Conservation (phyloP, 2,329 filamentous ascomycete species). For the Claviceps capensis region DNA sequence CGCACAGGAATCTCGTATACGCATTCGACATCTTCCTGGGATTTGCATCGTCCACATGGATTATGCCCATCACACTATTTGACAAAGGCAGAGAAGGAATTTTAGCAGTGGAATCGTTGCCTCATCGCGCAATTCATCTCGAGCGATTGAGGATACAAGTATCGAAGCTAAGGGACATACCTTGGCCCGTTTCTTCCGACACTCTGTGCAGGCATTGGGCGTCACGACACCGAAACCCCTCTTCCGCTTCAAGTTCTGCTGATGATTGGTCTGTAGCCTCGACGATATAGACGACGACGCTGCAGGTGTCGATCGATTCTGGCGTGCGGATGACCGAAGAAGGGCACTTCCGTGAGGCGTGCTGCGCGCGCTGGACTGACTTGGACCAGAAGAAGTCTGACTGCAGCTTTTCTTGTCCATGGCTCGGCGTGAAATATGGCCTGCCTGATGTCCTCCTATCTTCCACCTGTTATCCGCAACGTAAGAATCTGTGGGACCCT, state of each 20-base stretch:
- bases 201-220: constrained; percentile 47
- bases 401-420: constrained; percentile 21
- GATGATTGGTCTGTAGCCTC: constrained; percentile 16
- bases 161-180: constrained; percentile 17
- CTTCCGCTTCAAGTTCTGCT: constrained; percentile 31
- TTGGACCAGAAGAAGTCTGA: constrained; percentile 16
- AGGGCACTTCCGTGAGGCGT: constrained; percentile 20
- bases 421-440: background rate
- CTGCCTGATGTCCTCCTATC: background rate
- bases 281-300: constrained; percentile 8
- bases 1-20: constrained; percentile 49
- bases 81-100: background rate
- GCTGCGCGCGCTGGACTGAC: constrained; percentile 18
- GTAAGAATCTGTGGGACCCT: background rate
- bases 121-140: background rate
- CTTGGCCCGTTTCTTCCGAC: constrained; percentile 49
- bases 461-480: background rate
- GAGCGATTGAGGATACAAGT: no score
- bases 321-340: constrained; percentile 10
- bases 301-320: constrained; percentile 5
- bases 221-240: constrained; percentile 43
- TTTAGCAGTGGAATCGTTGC: background rate
- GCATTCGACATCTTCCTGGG: constrained; percentile 41
- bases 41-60: constrained; percentile 41
- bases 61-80: constrained; percentile 43